Conservation (phyloP, 1,139 yeast species). For the Yamadazyma atmosphaerica region DNA sequence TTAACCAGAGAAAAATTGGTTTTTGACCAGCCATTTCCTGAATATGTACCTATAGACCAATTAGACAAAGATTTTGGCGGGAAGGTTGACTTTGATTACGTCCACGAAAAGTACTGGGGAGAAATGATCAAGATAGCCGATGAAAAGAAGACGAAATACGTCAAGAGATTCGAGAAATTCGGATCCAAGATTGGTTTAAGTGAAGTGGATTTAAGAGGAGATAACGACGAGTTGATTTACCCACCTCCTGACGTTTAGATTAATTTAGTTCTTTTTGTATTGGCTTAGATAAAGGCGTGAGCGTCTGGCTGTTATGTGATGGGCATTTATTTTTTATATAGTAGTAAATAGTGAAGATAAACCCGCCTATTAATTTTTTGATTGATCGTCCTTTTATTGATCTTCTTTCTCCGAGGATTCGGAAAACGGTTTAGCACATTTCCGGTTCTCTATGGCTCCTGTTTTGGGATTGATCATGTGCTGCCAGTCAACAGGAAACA, state of each 20-base stretch:
- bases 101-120: slow-evolving; percentile 45
- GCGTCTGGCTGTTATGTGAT: no score
- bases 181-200: slow-evolving; percentile 46
- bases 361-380: no score
- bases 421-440: slow-evolving; percentile 93
- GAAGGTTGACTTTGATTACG: slow-evolving; percentile 40
- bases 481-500: slow-evolving; percentile 96
- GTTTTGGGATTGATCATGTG: slow-evolving; percentile 80
- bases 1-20: slow-evolving; percentile 50
- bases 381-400: no score
- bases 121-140: slow-evolving; percentile 43
- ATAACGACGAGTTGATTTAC: slow-evolving; percentile 37
- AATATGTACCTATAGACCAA: slow-evolving; percentile 47
- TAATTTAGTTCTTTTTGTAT: background rate
- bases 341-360: no score
- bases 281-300: no score
- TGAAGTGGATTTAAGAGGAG: slow-evolving; percentile 76
- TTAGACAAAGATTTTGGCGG: slow-evolving; percentile 51
- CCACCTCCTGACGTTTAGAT: slow-evolving; percentile 31
- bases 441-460: slow-evolving; percentile 76
- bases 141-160: slow-evolving; percentile 33
- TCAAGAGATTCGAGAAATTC: slow-evolving; percentile 38
- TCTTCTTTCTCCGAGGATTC: no score
- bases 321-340: no score
- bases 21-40: slow-evolving; percentile 47